Conservation (phyloP, 768 basidiomycete genomes). For the Lactarius trivialis region DNA sequence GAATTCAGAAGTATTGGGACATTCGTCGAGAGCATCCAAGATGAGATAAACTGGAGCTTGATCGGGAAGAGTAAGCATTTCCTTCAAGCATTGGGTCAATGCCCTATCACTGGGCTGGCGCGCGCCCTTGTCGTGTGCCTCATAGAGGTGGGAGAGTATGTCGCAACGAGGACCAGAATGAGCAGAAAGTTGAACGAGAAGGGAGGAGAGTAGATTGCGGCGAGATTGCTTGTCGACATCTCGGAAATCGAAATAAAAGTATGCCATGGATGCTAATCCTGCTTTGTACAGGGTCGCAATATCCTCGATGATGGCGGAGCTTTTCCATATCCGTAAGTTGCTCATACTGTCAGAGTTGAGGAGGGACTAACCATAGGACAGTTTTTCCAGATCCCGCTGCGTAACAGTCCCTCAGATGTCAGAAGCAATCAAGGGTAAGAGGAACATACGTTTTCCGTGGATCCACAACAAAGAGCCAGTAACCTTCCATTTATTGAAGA, state of each 20-base stretch:
- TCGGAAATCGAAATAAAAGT: background rate
- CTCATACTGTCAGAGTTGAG: background rate
- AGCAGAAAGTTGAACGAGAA: background rate
- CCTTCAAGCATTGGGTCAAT: background rate
- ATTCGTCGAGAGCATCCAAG: background rate
- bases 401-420: background rate
- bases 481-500: background rate
- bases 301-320: background rate
- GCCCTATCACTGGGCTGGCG: background rate
- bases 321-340: background rate
- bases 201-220: background rate
- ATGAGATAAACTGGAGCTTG: background rate
- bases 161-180: background rate
- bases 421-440: background rate
- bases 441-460: background rate
- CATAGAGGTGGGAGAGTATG: background rate
- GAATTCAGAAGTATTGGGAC: slow-evolving; percentile 37
- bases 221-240: background rate
- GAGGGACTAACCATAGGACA: background rate
- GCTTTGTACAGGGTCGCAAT: background rate
- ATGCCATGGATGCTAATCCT: background rate
- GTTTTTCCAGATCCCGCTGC: background rate
- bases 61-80: background rate
- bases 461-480: background rate
- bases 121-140: background rate